Evolutionary conservation across 441 rosid genomes (phyloP), one percentile per base, ranked within the genome.

Genomic region (Populus hybrid): DNA sequence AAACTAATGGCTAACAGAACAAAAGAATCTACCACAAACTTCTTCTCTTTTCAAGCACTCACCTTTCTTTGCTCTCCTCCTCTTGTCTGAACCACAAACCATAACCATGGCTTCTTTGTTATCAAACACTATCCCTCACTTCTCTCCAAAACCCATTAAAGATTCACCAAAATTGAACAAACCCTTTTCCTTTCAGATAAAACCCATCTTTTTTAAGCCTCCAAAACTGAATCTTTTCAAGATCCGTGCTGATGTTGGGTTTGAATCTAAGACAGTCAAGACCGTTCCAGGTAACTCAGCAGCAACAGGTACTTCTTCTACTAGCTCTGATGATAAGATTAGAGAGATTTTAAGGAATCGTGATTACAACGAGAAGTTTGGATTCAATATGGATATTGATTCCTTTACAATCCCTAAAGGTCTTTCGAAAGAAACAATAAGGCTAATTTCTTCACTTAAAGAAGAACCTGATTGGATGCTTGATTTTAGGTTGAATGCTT

Each of bases 381-480:
- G 98, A 16, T 95, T 94, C 84, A 81, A 64, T 24, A 63, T 87
- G 66, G 96, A 96, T 35, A 89, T 94, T 75, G 97, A 94, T 57
- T 94, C 98, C 2, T 82, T 84, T 80, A 42, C 97, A 10, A 96
- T 96, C 78, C 96, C 94, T 0, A 96, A 92, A 80, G 99, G 98
- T n/a, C 93, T 96, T 65, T 86, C 94, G 0, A 85, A 80, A 59
- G 97, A 91, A 65, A 93, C 98, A 0, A 85, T 94, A 65, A 84
- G 90, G 23, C 35, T 79, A 69, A 93, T 96, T n/a, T 94, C 97
- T 34, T 77, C 83, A 8, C 77, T 90, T 70, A 96, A 96, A 75
- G 93, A 86, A 7, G 99, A 94, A 80, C 97, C 98, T 11, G 91
- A 82, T 61, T 95, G 98, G 98, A 93, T 93, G 99, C 90, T 95